Base-by-base conservation (phyloP, 805 yeast genomes). In the Pichia paraexigua region DNA sequence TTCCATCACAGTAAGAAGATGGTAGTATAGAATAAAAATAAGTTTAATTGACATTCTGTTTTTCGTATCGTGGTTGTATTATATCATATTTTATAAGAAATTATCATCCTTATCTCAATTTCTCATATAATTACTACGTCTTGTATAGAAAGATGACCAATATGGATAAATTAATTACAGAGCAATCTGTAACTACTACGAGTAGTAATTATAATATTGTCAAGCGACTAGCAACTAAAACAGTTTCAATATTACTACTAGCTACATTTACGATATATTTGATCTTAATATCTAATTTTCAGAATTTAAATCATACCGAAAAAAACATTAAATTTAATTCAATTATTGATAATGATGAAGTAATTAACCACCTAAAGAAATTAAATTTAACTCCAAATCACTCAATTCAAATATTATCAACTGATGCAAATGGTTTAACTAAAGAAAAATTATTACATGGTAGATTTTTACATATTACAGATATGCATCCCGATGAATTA, bases 381-480 rank as follows among this genome's bases (percentile, higher is more conserved):
- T 57, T 75, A 17, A 76, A 77, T 0, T 55, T 76, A 11, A 72
- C 76, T 2, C 76, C 75, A 0, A 63, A 64, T 47, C 68, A 64
- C 21, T 74, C 78, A 1, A 54, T 73, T 5, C 53, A 61, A n/a
- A 17, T 47, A 1, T 41, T 41, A 2, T 30, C 49, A 17, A 37
- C 45, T 37, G 35, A 49, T 20, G 2, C 45, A 46, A 25, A 45
- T 21, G 42, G 52, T 27, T 44, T 27, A 46, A 15, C 46, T 24
- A 24, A 52, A 46, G 39, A 45, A 35, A 47, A 49, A 13, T 63
- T 62, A 3, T 60, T 84, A 15, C 86, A 83, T 58, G 96, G 96
- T 0, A 68, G 94, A 50, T 89, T 88, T 61, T 68, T 88, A n/a
- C 96, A 89, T 61, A 75, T 88, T 27, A 88, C 96, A 0, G 96